phyloP scores from a whole-genome alignment of 78 protist genomes.

The Dictyostelium purpureum region DNA sequence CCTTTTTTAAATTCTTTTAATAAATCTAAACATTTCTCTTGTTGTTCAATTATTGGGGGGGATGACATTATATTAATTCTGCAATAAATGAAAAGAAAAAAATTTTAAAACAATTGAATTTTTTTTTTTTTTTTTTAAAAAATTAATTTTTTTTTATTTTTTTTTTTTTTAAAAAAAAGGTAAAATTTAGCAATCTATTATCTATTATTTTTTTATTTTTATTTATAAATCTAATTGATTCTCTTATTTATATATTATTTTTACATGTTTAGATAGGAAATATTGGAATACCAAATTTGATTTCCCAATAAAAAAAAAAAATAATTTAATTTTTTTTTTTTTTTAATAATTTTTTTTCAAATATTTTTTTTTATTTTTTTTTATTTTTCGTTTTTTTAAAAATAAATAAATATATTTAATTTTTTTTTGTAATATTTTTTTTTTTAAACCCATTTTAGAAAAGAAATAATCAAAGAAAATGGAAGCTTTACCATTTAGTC shows the following conservation, averaged over 20 bases:
- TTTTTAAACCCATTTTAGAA: background rate
- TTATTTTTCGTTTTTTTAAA: background rate
- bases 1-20: background rate
- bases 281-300: background rate
- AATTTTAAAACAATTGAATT: background rate
- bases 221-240: too few species aligned
- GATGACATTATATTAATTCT: background rate
- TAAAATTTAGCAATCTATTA: too few species aligned
- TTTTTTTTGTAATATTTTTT: background rate
- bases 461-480: background rate
- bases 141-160: too few species aligned
- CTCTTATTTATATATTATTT: too few species aligned
- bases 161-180: too few species aligned
- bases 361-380: background rate
- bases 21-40: background rate
- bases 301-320: background rate
- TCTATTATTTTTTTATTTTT: too few species aligned
- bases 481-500: constrained; percentile 15
- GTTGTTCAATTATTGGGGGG: background rate
- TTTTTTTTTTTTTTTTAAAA: too few species aligned
- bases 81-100: background rate
- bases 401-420: too few species aligned
- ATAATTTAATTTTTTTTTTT: background rate
- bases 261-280: too few species aligned
- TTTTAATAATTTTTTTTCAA: background rate